Evolutionary conservation across 495 filamentous ascomycete species (phyloP), one percentile per base, ranked within the genome.

Genomic region (Annulohypoxylon stygium): DNA sequence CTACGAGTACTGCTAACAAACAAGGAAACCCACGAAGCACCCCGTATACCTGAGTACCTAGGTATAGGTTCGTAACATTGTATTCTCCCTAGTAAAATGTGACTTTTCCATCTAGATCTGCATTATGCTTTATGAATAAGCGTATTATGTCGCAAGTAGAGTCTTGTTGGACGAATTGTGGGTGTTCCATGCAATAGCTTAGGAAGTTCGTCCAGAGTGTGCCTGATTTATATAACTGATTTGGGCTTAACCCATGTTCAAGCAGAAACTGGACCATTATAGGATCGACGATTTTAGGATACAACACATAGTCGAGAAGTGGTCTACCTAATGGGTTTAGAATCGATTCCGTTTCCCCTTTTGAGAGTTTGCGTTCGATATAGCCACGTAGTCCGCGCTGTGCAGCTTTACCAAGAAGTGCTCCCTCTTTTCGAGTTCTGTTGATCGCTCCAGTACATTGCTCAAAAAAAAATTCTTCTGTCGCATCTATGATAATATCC

Each of bases 141-240:
- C 26, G 1, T 5, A 57, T 36, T 6, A 18, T 9, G 30, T 34
- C 25, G 30, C 12, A n/a, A 57, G 53, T 57, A 10, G 53, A 16
- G 53, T 34, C 26, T 57, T 57, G 10, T 30, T 36, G 16, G 10
- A 2, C n/a, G 20, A 23, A 50, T 47, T 16, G 12, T 20, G 20
- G 20, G 23, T 50, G 16, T 23, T 50, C 47, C n/a, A 7, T 2
- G 23, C 47, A 64, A 25, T 20, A 11, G 9, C n/a, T 12, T 8
- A 48, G 4, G 16, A 61, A 61, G 2, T 14, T 23, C 18, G 18
- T 23, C 59, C 59, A 61, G 11, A 48, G 20, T 18, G 59, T 61
- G 2, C 30, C 25, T 8, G 1, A 2, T 20, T 5, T 11, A 41
- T 48, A 48, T 11, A 8, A 18, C 9, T 61, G 23, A 12, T 61